Evolutionary conservation across 352 stramenopile species (phyloP), one percentile per base, ranked within the genome.

Genomic region (Pythium aphanidermatum): DNA sequence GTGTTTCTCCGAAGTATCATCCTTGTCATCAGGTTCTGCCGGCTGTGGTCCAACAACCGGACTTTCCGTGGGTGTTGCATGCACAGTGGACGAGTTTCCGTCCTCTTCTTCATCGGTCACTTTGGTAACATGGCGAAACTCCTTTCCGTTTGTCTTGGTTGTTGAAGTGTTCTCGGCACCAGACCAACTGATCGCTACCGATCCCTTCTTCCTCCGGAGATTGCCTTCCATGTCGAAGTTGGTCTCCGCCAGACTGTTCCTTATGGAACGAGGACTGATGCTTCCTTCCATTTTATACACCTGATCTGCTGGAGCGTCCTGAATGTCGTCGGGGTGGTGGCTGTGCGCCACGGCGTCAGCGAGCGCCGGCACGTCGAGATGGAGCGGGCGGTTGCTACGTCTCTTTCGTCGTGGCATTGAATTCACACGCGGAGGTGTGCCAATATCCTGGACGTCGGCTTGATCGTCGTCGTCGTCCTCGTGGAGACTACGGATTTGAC

Each of bases 221-320:
- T 78, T 70, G 20, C 58, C 63, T 16, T 83, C 58, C 14, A 76
- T 43, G 14, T 67, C 70, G 34, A 68, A 75, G 37, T 78, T 62
- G 21, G 72, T 61, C 44, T 85, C 75, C 9, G 67, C 64, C 17
- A 87, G 59, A 16, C 65, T 82, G 47, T 82, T 79, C 38, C 68
- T 70, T 55, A 87, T 85, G 11, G 70, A 73, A 1, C 73, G 54
- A n/a, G 76, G 76, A 35, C 76, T 88, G 39, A 86, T 79, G 30
- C 79, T 86, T 33, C 70, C 70, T 38, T 81, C 79, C 29, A 65
- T 56, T 48, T 72, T 74, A 42, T 84, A 77, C n/a, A 81, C 60
- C 42, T 70, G 55, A 31, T 79, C n/a, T n/a, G n/a, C 66, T 32
- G 60, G 48, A 38, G 76, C 69, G n/a, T 55, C 52, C 26, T 68